Conservation (phyloP, 768 basidiomycete genomes). For the Auriscalpium orientale region DNA sequence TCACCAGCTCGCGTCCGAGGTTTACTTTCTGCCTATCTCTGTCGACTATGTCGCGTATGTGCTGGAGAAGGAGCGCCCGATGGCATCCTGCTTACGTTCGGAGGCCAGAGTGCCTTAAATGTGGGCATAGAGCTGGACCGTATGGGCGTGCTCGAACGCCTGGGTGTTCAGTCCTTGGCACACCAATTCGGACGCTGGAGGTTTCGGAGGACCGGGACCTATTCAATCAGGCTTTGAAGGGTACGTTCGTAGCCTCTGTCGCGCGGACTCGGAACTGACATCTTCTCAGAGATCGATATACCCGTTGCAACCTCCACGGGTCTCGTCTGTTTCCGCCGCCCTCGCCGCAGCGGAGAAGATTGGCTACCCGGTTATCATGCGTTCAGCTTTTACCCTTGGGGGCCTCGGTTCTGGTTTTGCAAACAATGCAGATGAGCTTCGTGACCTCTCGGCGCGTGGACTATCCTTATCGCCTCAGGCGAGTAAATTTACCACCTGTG, state of each 20-base stretch:
- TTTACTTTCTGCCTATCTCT: conserved; percentile 96
- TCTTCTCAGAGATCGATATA: conserved; percentile 49
- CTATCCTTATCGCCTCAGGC: conserved; percentile 82
- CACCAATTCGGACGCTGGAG: conserved; percentile 95
- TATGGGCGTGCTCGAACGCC: conserved; percentile 16
- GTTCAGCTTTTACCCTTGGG: conserved; percentile 94
- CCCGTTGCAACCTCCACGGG: conserved; percentile 1
- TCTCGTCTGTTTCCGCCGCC: conserved; percentile 29
- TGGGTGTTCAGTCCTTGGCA: conserved; percentile 94
- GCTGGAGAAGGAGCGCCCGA: conserved; percentile 95
- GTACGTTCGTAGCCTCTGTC: conserved; percentile 86
- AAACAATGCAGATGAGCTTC: conserved; percentile 87
- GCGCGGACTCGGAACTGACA: conserved; percentile 84
- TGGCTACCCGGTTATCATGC: conserved; percentile 92
- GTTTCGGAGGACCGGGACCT: conserved; percentile 94
- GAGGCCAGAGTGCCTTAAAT: conserved; percentile 46
- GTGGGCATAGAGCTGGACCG: conserved; percentile 5
- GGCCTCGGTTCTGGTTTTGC: conserved; percentile 96
- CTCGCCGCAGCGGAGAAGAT: conserved; percentile 74
- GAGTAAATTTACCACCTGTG: background rate
- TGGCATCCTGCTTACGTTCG: conserved; percentile 94
- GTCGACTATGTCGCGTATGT: conserved; percentile 98
- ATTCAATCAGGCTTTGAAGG: conserved; percentile 89
- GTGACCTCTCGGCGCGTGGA: conserved; percentile 88
- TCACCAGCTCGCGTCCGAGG: conserved; percentile 91